Evolutionary conservation across 2,329 filamentous ascomycete species (phyloP), one percentile per base, ranked within the genome.

Genomic region (Scolecobasidium constrictum): DNA sequence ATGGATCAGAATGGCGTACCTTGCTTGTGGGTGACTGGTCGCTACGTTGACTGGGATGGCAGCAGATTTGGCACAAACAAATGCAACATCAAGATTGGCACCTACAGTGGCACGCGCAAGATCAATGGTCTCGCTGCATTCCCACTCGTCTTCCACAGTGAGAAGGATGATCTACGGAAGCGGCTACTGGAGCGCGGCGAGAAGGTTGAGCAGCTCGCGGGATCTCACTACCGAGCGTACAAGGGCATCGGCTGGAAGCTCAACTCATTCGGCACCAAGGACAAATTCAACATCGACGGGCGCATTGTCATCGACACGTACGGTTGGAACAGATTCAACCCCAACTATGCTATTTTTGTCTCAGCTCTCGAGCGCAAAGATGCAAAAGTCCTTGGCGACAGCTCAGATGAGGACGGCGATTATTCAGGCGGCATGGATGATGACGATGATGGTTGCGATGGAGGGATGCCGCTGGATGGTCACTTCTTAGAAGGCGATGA

Each of bases 271-370:
- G 55, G 58, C 20, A 56, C 56, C 4, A 50, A 49, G 40, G 53
- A 58, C 45, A 58, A 59, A 38, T 55, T 52, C 35, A 54, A 48
- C 40, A 50, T 68, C 43, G 61, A 68, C 45, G 66, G 67, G 22
- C 61, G 69, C 16, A 64, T 75, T 19, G 64, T 75, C 34, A 67
- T 75, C 36, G 72, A 75, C 46, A 63, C 64, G 0, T 63, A 69
- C 23, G 66, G 64, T n/a, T 69, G 38, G 35, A 47, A 45, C 16
- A 36, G 45, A 11, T 47, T 47, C 37, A 41, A 46, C 17, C 28
- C 45, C 3, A 42, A 42, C 22, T 22, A 18, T 31, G 35, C 41
- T 33, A 23, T 43, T 5, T 43, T 38, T 16, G 34, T 43, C 19
- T 21, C 35, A 4, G 33, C 41, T 4, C 13, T 38, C 11, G n/a